Evolutionary conservation across 1,284 basidiomycete species (phyloP), one percentile per base, ranked within the genome.

Genomic region (Fistulina hepatica): DNA sequence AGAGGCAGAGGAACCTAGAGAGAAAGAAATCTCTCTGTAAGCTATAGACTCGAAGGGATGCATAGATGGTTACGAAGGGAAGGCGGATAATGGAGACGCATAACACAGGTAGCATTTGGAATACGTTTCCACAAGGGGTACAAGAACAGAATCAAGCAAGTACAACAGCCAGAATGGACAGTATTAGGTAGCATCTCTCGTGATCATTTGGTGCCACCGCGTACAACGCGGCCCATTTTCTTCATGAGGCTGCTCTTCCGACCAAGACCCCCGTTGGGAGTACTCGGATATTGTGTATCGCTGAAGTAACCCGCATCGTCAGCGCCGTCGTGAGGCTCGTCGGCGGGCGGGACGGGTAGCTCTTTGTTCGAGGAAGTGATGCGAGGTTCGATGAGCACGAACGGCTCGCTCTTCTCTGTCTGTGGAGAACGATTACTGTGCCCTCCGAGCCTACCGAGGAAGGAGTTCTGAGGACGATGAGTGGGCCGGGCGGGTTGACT

Each of bases 211-310:
- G n/a, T n/a, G n/a, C n/a, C n/a, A n/a, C 73, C 74, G 42, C 76
- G 72, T 41, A 84, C 80, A 8, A 67, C 81, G 23, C 72, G 67
- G 47, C 77, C 78, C 37, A 88, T 72, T 55, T 76, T 85, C 70
- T 78, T 81, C 64, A 86, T 67, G 39, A 88, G 58, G 52, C 81
- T 85, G 2, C 78, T 69, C 69, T 77, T 86, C 51, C 82, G 65
- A 32, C 73, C 77, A 3, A 85, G 62, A 16, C 65, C 70, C 13
- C 57, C 56, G 31, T 67, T 62, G 12, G 59, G 54, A 25, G 57
- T 37, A 44, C 52, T 20, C 48, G 54, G 51, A 32, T 49, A 47
- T 8, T 58, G 48, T 23, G 47, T 39, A 23, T 52, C 57, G 34
- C 76, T 76, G 52, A 74, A 73, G 52, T 81, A 77, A 8, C 56